Percentiles rank a stretch among this genome's conserved stretches.
Conservation (phyloP, 352 stramenopile genomes). For the Aphanomyces stellatus region DNA sequence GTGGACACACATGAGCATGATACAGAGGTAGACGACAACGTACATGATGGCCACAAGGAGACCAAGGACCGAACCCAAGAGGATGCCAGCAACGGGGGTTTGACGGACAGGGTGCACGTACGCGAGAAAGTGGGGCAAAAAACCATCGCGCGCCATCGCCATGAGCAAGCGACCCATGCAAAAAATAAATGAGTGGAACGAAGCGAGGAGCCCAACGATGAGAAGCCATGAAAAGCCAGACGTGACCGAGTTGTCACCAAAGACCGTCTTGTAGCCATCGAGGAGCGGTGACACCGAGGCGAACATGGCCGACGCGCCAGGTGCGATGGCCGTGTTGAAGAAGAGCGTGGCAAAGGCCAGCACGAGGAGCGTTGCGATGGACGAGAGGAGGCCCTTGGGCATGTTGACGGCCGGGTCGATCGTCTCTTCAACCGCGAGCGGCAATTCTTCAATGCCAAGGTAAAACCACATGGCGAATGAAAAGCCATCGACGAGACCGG, state of each 20-base stretch:
- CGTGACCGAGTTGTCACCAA: slow-evolving; percentile 55
- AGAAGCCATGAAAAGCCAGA: slow-evolving; percentile 62
- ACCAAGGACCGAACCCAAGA: slow-evolving; percentile 33
- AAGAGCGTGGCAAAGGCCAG: slow-evolving; percentile 49
- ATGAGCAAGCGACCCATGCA: slow-evolving; percentile 62
- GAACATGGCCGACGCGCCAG: slow-evolving; percentile 35
- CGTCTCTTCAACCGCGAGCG: slow-evolving; percentile 53
- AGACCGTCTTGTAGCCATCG: slow-evolving; percentile 53
- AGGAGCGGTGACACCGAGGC: slow-evolving; percentile 41
- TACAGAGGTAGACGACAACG: not conserved
- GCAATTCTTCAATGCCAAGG: slow-evolving; percentile 56
- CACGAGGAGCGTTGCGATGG: slow-evolving; percentile 40
- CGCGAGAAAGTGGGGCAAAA: slow-evolving; percentile 41
- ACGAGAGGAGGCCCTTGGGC: slow-evolving; percentile 43
- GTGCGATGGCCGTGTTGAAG: slow-evolving; percentile 61
- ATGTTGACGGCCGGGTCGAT: slow-evolving; percentile 55
- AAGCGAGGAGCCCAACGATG: slow-evolving; percentile 47
- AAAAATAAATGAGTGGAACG: slow-evolving; percentile 74
- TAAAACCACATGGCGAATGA: slow-evolving; percentile 71
- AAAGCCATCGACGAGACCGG: slow-evolving; percentile 42
- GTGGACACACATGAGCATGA: not conserved
- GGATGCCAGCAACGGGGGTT: slow-evolving; percentile 48
- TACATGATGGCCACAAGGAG: slow-evolving; percentile 37
- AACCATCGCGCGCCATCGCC: slow-evolving; percentile 58
- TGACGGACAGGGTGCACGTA: slow-evolving; percentile 32